phyloP scores from a whole-genome alignment of 176 grass and related monocot species.

The Paspalum notatum region DNA sequence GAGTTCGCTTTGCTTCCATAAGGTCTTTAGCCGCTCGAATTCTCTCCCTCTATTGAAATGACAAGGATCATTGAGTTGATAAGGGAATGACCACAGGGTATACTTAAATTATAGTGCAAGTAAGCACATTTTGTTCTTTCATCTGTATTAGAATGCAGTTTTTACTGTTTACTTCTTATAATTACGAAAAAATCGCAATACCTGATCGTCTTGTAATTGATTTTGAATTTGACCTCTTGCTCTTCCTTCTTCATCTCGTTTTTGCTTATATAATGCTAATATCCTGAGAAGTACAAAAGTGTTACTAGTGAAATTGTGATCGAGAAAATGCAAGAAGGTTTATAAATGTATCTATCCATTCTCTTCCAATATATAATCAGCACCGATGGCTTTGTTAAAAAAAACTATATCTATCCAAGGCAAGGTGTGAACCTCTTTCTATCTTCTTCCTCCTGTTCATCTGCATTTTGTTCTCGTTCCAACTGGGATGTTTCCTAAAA shows the following conservation, averaged over 20 bases:
- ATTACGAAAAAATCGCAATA: constrained; percentile 26
- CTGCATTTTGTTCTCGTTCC: constrained; percentile 41
- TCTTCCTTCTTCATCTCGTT: constrained; percentile 51
- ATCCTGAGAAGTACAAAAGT: constrained; percentile 46
- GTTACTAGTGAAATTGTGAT: constrained; percentile 4
- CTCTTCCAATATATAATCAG: too few relatives aligned
- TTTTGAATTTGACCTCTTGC: constrained; percentile 33
- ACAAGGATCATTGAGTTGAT: constrained; percentile 29
- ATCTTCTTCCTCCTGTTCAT: constrained; percentile 49
- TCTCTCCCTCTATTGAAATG: constrained; percentile 59
- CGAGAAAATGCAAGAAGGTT: constrained; percentile 32
- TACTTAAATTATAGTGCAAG: background rate
- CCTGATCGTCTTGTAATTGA: constrained; percentile 68
- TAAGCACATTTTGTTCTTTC: constrained; percentile 6
- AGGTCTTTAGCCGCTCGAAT: constrained; percentile 66
- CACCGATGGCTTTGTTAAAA: too few relatives aligned
- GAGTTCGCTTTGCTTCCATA: constrained; percentile 66
- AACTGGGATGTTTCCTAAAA: constrained; percentile 44
- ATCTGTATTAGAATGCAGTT: background rate
- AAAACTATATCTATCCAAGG: constrained; percentile 11
- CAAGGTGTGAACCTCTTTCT: constrained; percentile 58
- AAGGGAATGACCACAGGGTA: constrained; percentile 19
- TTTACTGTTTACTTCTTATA: constrained; percentile 34
- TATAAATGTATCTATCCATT: background rate
- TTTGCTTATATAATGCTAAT: constrained; percentile 57